These are phyloP conservation scores for Salix brachista DNA, from an alignment of 345 rosid species.

Conservation along the genomic window DNA sequence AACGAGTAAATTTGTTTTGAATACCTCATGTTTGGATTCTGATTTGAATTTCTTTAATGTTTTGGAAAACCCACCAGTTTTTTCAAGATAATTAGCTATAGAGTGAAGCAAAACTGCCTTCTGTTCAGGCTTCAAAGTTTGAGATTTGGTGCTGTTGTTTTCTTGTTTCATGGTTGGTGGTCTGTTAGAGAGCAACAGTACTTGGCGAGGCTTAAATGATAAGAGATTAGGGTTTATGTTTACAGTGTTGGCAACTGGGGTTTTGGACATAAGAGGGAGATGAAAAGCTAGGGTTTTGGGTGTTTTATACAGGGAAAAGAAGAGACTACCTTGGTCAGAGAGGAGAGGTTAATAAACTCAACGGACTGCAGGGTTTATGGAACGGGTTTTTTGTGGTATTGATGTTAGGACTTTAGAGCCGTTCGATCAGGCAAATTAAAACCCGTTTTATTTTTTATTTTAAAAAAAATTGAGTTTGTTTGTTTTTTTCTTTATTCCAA, in stretches of 20 bases:
- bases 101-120: slow-evolving; percentile 44
- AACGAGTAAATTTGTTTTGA: slow-evolving; percentile 3
- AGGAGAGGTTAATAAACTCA: not conserved
- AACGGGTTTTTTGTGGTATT: not conserved
- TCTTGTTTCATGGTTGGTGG: slow-evolving; percentile 21
- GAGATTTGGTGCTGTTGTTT: slow-evolving; percentile 12
- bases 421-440: not conserved
- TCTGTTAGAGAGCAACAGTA: slow-evolving; percentile 28
- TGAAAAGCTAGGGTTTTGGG: not conserved
- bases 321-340: not conserved
- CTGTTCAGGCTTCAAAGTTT: slow-evolving; percentile 26
- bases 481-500: too few species aligned
- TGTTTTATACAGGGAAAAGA: not conserved
- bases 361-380: not conserved
- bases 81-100: slow-evolving; percentile 51
- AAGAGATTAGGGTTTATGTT: slow-evolving; percentile 31
- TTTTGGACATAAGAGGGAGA: slow-evolving; percentile 16
- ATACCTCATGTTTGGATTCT: slow-evolving; percentile 58
- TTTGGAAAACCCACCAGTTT: slow-evolving; percentile 58
- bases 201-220: slow-evolving; percentile 58
- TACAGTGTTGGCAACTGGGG: slow-evolving; percentile 6
- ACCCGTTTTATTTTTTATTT: too few species aligned
- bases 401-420: not conserved
- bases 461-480: too few species aligned
- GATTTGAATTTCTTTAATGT: slow-evolving; percentile 64